Conservation (phyloP, 2,329 filamentous ascomycete genomes). For the Atkinsonella hypoxylon region DNA sequence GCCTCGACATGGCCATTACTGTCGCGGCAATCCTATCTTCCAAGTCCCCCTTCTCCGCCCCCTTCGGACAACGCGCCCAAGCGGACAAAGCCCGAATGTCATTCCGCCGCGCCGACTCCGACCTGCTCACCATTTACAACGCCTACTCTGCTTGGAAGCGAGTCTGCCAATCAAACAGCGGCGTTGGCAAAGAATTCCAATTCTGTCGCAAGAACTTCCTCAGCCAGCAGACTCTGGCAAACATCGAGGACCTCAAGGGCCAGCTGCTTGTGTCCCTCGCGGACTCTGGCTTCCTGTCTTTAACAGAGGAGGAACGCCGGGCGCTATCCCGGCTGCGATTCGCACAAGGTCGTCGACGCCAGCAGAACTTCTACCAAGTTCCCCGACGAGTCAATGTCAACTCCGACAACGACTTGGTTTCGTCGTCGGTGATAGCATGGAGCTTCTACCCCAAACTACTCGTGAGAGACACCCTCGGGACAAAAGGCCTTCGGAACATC, state of each 20-base stretch:
- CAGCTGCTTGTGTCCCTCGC: slow-evolving; percentile 77
- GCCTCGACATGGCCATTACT: slow-evolving; percentile 81
- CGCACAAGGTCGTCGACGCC: slow-evolving; percentile 39
- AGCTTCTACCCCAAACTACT: slow-evolving; percentile 94
- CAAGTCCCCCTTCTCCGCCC: slow-evolving; percentile 84
- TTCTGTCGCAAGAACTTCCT: slow-evolving; percentile 95
- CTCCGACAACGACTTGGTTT: slow-evolving; percentile 67
- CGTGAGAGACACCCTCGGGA: slow-evolving; percentile 54
- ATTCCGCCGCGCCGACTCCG: slow-evolving; percentile 81
- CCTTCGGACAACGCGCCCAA: slow-evolving; percentile 72
- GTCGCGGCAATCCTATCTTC: slow-evolving; percentile 88
- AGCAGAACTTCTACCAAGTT: slow-evolving; percentile 69
- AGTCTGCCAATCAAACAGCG: slow-evolving; percentile 55
- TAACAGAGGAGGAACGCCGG: slow-evolving; percentile 61
- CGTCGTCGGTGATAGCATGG: slow-evolving; percentile 77
- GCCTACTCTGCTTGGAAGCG: slow-evolving; percentile 84
- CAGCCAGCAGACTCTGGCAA: slow-evolving; percentile 73
- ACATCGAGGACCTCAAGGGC: slow-evolving; percentile 91
- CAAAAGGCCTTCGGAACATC: slow-evolving; percentile 79
- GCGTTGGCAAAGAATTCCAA: slow-evolving; percentile 61
- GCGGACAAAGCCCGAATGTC: slow-evolving; percentile 66
- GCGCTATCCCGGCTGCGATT: slow-evolving; percentile 58
- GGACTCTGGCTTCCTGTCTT: slow-evolving; percentile 70
- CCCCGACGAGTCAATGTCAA: slow-evolving; percentile 64
- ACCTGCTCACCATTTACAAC: slow-evolving; percentile 86